These are phyloP conservation scores for Bromus sterilis DNA, from an alignment of 176 grass and related monocot species.

Conservation along the genomic window DNA sequence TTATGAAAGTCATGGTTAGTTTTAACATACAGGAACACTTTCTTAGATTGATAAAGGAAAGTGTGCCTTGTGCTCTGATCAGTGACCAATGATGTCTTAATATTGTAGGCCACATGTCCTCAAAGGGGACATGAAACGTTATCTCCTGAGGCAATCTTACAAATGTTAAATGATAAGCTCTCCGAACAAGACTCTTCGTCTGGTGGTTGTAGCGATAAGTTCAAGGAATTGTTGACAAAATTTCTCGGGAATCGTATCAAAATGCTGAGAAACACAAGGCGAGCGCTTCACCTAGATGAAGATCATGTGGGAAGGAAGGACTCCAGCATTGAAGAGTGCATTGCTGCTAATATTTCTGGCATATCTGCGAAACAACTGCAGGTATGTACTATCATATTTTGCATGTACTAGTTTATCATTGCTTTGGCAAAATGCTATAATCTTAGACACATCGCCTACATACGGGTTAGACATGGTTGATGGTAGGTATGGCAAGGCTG, in stretches of 20 bases:
- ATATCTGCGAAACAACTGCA: constrained; percentile 79
- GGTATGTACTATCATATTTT: constrained; percentile 46
- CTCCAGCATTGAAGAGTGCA: constrained; percentile 32
- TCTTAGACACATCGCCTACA: not conserved
- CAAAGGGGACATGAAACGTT: constrained; percentile 40
- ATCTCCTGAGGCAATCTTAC: constrained; percentile 49
- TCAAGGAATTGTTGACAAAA: constrained; percentile 47
- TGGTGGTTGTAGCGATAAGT: constrained; percentile 56
- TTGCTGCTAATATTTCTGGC: constrained; percentile 87
- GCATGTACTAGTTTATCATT: not conserved
- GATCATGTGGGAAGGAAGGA: constrained; percentile 27
- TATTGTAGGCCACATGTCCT: constrained; percentile 79
- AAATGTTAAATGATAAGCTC: constrained; percentile 52
- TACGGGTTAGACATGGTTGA: not conserved
- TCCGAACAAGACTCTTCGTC: constrained; percentile 33
- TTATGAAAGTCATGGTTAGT: constrained; percentile 96
- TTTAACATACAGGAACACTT: not conserved
- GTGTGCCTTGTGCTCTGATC: not conserved
- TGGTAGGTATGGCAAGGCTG: not conserved
- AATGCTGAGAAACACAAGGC: constrained; percentile 51
- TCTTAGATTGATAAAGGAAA: constrained; percentile 3
- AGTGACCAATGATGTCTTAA: constrained; percentile 2
- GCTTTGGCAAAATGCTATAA: not conserved
- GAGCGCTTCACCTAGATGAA: constrained; percentile 49
- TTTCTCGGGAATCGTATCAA: constrained; percentile 53